Evolutionary conservation across 2,329 filamentous ascomycete genomes (phyloP).

Genomic region (Mariannaea elegans): DNA sequence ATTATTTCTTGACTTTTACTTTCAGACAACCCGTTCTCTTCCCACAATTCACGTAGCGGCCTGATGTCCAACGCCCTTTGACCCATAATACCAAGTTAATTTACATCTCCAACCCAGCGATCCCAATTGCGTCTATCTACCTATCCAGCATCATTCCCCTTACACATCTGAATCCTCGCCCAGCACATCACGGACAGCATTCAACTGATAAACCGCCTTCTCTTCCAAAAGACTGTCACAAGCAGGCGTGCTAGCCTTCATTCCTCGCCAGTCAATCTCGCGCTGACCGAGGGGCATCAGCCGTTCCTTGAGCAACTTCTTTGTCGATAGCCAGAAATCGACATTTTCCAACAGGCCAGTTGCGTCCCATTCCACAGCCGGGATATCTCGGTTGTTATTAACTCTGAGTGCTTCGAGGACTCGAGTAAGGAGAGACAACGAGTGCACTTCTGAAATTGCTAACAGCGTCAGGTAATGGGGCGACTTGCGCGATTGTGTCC

Average conservation of each 20-base stretch:
- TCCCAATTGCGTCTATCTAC: slow-evolving; percentile 24
- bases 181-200: slow-evolving; percentile 65
- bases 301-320: slow-evolving; percentile 74
- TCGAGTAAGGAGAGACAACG: slow-evolving; percentile 76
- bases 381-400: slow-evolving; percentile 76
- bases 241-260: slow-evolving; percentile 49
- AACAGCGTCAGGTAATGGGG: slow-evolving; percentile 75
- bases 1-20: slow-evolving; percentile 6
- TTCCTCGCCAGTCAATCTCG: slow-evolving; percentile 70
- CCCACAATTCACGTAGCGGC: slow-evolving; percentile 30
- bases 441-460: slow-evolving; percentile 80
- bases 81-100: slow-evolving; percentile 34
- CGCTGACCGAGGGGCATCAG: slow-evolving; percentile 77
- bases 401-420: slow-evolving; percentile 74
- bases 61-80: slow-evolving; percentile 37
- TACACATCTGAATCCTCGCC: slow-evolving; percentile 58
- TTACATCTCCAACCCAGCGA: slow-evolving; percentile 30
- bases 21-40: slow-evolving; percentile 29
- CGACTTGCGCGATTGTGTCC: slow-evolving; percentile 58
- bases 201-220: slow-evolving; percentile 76
- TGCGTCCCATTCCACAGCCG: slow-evolving; percentile 78
- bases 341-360: slow-evolving; percentile 79
- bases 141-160: slow-evolving; percentile 21
- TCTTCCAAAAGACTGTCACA: slow-evolving; percentile 76
- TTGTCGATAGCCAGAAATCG: slow-evolving; percentile 79